Evolutionary conservation across 2,329 filamentous ascomycete species (phyloP).

Genomic region (Penicillium sp.): DNA sequence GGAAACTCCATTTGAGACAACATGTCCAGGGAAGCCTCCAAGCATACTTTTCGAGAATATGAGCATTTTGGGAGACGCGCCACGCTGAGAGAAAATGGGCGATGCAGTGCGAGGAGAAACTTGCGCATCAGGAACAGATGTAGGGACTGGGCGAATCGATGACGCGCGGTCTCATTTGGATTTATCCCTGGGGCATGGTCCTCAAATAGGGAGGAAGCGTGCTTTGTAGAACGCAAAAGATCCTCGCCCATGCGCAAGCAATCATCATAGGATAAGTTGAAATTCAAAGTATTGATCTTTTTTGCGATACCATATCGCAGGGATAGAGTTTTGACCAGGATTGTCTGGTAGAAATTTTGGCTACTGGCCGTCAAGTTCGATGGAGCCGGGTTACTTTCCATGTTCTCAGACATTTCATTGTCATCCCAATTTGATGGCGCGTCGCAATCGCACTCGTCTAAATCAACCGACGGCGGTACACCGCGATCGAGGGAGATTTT

Average conservation of each 20-base stretch:
- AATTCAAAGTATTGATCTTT: constrained; percentile 35
- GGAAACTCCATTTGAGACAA: constrained; percentile 36
- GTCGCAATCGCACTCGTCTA: constrained; percentile 43
- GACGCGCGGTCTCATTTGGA: constrained; percentile 12
- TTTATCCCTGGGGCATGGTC: constrained; percentile 16
- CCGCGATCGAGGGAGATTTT: constrained; percentile 42
- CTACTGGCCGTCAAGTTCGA: constrained; percentile 23
- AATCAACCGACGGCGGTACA: constrained; percentile 37
- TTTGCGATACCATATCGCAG: constrained; percentile 36
- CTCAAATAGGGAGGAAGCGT: constrained; percentile 28
- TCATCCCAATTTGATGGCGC: constrained; percentile 46
- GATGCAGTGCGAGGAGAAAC: constrained; percentile 61
- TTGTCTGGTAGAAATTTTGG: constrained; percentile 33
- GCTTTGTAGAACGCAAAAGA: constrained; percentile 28
- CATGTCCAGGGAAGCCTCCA: constrained; percentile 41
- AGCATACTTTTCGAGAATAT: constrained; percentile 43
- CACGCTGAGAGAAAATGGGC: constrained; percentile 42
- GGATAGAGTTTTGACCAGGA: constrained; percentile 33
- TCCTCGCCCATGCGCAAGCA: constrained; percentile 36
- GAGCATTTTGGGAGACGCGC: constrained; percentile 38
- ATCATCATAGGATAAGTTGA: constrained; percentile 38
- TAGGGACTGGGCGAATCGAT: constrained; percentile 41
- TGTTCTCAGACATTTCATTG: constrained; percentile 32
- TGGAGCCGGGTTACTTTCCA: constrained; percentile 29
- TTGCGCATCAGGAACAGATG: constrained; percentile 58